Conservation (phyloP, 345 rosid species). For the Stellera chamaejasme region DNA sequence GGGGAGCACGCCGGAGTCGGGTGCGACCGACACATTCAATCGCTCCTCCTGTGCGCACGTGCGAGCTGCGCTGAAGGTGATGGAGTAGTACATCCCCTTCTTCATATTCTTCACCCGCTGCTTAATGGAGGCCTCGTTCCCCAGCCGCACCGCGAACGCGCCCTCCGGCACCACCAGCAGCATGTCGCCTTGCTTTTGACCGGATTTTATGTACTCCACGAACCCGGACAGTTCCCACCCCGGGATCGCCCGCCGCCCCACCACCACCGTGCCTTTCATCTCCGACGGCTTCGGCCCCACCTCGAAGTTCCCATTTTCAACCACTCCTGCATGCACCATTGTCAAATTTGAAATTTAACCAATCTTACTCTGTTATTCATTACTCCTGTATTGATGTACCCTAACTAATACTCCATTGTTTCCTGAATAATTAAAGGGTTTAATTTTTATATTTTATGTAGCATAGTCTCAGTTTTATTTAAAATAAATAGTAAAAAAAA, state of each 20-base stretch:
- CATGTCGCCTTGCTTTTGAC: slow-evolving; percentile 95
- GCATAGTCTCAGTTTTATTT: too few species aligned
- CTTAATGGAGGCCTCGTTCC: slow-evolving; percentile 85
- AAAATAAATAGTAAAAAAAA: too few species aligned
- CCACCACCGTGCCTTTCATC: slow-evolving; percentile 65
- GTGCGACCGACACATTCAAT: slow-evolving; percentile 60
- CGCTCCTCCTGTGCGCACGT: slow-evolving; percentile 82
- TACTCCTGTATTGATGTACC: too few species aligned
- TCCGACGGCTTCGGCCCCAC: slow-evolving; percentile 38
- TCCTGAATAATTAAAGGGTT: too few species aligned
- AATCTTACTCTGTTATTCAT: too few species aligned
- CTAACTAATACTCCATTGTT: too few species aligned
- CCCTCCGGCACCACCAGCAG: slow-evolving; percentile 80
- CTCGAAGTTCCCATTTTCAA: slow-evolving; percentile 81
- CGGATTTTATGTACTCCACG: slow-evolving; percentile 78
- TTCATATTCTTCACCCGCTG: slow-evolving; percentile 34
- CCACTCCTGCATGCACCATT: slow-evolving; percentile 39
- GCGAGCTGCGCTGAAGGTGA: slow-evolving; percentile 87
- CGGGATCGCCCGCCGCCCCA: slow-evolving; percentile 42
- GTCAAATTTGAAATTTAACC: too few species aligned
- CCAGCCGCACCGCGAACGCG: slow-evolving; percentile 67
- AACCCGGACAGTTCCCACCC: slow-evolving; percentile 69
- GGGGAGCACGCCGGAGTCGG: slow-evolving; percentile 63
- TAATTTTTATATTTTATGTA: too few species aligned
- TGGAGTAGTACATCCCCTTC: slow-evolving; percentile 45